Conservation (phyloP, 148 eudicot species). For the Nyssa sinensis region DNA sequence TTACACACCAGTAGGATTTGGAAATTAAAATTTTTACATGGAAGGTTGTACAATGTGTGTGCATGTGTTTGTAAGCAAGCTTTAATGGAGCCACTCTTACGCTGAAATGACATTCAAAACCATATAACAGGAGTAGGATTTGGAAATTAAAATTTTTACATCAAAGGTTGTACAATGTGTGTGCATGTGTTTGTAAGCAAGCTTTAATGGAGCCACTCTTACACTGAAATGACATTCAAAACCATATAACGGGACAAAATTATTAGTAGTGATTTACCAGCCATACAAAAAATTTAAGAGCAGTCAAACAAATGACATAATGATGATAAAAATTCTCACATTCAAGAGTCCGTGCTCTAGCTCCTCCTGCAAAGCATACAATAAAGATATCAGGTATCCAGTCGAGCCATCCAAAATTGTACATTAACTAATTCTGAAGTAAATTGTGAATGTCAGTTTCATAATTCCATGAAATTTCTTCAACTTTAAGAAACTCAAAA, state of each 20-base stretch:
- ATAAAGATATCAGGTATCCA: conserved; percentile 3
- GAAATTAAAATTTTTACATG: not conserved
- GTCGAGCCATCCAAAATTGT: not conserved
- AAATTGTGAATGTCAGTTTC: not conserved
- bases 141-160: not conserved
- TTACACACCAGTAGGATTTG: not conserved
- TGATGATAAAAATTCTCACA: conserved; percentile 40
- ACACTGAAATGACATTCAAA: not conserved
- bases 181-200: not conserved
- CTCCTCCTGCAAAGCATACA: conserved; percentile 67
- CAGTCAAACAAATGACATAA: not conserved
- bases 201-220: not conserved
- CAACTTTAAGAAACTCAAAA: not conserved
- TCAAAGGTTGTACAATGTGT: not conserved
- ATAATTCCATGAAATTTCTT: not conserved
- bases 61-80: not conserved
- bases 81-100: not conserved
- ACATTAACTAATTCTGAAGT: not conserved
- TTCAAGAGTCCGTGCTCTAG: conserved; percentile 73
- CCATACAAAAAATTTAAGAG: not conserved
- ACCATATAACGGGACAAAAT: not conserved
- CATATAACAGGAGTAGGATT: not conserved
- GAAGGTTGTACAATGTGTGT: not conserved
- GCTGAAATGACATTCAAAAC: not conserved
- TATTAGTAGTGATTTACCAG: not conserved